These are phyloP conservation scores for Allium sativum DNA, from an alignment of 106 monocot genomes.

Conservation along the genomic window DNA sequence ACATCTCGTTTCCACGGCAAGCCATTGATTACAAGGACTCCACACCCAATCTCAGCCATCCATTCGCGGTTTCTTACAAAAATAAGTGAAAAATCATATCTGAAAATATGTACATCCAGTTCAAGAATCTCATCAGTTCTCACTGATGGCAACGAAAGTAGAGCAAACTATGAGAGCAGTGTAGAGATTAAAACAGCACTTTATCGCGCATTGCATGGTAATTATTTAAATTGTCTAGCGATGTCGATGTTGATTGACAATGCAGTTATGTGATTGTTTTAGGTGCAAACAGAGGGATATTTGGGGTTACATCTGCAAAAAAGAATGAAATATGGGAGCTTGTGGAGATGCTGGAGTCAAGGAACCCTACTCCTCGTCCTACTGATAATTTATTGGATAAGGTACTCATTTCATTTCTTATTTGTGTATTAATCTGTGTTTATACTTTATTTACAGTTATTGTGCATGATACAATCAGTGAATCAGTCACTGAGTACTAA, in stretches of 20 bases:
- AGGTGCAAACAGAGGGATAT: constrained; percentile 76
- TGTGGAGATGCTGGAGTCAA: constrained; percentile 54
- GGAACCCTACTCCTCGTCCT: constrained; percentile 62
- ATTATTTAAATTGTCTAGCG: background rate
- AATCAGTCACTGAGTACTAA: background rate
- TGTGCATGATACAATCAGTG: too few species aligned
- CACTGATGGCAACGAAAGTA: background rate
- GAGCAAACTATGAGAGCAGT: background rate
- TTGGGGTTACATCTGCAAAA: constrained; percentile 58
- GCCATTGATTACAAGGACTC: background rate
- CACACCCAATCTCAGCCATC: background rate
- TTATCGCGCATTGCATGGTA: constrained; percentile 30
- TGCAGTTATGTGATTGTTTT: background rate
- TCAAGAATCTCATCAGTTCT: background rate
- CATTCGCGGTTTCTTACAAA: background rate
- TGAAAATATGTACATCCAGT: background rate
- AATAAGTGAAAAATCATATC: background rate
- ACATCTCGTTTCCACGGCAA: background rate
- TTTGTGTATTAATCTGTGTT: too few species aligned
- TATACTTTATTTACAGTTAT: too few species aligned
- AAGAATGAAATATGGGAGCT: constrained; percentile 54
- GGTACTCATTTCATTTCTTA: constrained; percentile 15
- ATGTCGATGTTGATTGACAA: background rate
- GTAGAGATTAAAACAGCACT: constrained; percentile 32
- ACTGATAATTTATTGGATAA: constrained; percentile 45